Conservation (phyloP, 176 grass and related monocot species). For the Oryza coarctata region DNA sequence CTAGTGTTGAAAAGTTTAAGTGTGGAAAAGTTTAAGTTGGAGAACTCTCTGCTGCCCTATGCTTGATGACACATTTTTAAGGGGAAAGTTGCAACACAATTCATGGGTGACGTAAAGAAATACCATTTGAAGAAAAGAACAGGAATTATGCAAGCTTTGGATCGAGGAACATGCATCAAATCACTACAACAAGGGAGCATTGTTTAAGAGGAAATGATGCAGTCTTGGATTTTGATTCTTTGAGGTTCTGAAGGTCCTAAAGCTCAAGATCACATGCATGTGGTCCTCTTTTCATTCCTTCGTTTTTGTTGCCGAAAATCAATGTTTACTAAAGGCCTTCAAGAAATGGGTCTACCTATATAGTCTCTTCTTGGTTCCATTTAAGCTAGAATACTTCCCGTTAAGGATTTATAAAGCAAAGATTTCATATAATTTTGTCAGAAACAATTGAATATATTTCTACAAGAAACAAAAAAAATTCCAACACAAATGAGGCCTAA, state of each 20-base stretch:
- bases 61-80: background rate
- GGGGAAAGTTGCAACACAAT: background rate
- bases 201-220: background rate
- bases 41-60: background rate
- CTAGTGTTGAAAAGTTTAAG: too few relatives aligned
- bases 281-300: slow-evolving; percentile 7
- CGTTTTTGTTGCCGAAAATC: background rate
- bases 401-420: background rate
- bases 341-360: background rate
- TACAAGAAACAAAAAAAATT: background rate
- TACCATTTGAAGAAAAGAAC: background rate
- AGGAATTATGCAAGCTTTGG: background rate
- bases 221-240: background rate
- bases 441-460: background rate
- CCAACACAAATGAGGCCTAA: background rate
- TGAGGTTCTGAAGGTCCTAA: background rate
- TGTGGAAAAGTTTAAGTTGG: background rate
- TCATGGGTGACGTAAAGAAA: background rate
- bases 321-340: background rate
- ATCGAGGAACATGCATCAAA: slow-evolving; percentile 16
- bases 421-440: background rate
- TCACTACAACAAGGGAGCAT: background rate
- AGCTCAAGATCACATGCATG: background rate
- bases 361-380: too few relatives aligned
- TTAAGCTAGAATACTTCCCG: too few relatives aligned